A percentile compares a stretch with the other conserved stretches of the same genome.
Evolutionary conservation across 192 early-diverging fungal species (phyloP).

Genomic region (Rhizophagus prolifer): DNA sequence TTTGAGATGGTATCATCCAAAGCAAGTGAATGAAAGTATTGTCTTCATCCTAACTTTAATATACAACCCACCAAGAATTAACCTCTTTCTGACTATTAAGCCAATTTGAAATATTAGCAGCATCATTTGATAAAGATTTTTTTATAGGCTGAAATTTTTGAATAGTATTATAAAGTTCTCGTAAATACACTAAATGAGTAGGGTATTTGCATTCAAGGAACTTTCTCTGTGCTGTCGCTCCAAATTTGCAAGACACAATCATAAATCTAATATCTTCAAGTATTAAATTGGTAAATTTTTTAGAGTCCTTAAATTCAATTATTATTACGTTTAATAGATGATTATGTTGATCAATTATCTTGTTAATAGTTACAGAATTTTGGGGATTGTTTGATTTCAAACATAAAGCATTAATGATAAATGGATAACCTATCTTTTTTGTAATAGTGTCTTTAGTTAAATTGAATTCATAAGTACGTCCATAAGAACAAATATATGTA

Average conservation of each 20-base stretch:
- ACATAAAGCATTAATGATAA: too few relatives aligned
- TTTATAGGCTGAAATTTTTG: not conserved
- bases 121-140: conserved; percentile 2
- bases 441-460: too few relatives aligned
- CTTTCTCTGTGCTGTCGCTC: not conserved
- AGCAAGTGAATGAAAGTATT: not conserved
- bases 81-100: not conserved
- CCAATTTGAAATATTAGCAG: not conserved
- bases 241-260: not conserved
- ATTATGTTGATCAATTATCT: too few relatives aligned
- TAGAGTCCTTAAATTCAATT: too few relatives aligned
- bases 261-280: not conserved
- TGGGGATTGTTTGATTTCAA: too few relatives aligned
- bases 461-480: too few relatives aligned
- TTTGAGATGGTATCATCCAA: not conserved
- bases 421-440: too few relatives aligned
- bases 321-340: too few relatives aligned
- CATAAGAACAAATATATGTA: too few relatives aligned
- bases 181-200: not conserved
- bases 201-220: conserved; percentile 12
- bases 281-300: not conserved
- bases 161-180: not conserved
- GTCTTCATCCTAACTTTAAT: not conserved
- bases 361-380: too few relatives aligned
- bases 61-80: not conserved